phyloP scores from a whole-genome alignment of 1,284 basidiomycete genomes.

The Chalciporus sp. region DNA sequence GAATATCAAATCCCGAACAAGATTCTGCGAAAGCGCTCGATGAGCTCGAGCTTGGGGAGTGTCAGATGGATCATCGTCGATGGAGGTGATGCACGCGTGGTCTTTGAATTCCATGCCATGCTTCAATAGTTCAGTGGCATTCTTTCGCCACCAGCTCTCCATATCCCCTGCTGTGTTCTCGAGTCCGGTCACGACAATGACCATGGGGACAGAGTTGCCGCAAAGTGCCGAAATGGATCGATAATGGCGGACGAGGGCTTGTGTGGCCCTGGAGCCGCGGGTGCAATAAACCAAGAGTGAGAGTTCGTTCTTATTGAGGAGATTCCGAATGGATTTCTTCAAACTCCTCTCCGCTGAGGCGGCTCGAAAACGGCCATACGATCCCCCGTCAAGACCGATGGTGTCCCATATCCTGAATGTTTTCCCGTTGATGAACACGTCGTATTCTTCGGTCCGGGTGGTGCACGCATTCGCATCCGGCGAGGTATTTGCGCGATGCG shows the following conservation, averaged over 20 bases:
- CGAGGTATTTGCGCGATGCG: slow-evolving; percentile 29
- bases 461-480: slow-evolving; percentile 33
- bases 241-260: slow-evolving; percentile 34
- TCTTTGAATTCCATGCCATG: slow-evolving; percentile 31
- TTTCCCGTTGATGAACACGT: slow-evolving; percentile 20
- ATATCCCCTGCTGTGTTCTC: slow-evolving; percentile 34
- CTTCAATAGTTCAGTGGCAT: slow-evolving; percentile 18
- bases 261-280: slow-evolving; percentile 34
- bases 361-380: slow-evolving; percentile 28
- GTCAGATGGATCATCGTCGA: slow-evolving; percentile 27
- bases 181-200: slow-evolving; percentile 35
- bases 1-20: slow-evolving; percentile 30
- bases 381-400: slow-evolving; percentile 32
- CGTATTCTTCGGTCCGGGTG: slow-evolving; percentile 17
- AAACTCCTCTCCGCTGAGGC: slow-evolving; percentile 26
- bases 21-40: slow-evolving; percentile 17
- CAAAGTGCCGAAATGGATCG: slow-evolving; percentile 20
- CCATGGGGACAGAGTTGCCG: slow-evolving; percentile 26
- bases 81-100: slow-evolving; percentile 35
- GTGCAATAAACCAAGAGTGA: slow-evolving; percentile 35
- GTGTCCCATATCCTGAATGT: slow-evolving; percentile 37
- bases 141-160: slow-evolving; percentile 38
- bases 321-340: slow-evolving; percentile 27
- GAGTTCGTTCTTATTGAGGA: slow-evolving; percentile 22
- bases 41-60: slow-evolving; percentile 13